Base-by-base conservation (phyloP, 768 basidiomycete species). In the Suillus subalutaceus region DNA sequence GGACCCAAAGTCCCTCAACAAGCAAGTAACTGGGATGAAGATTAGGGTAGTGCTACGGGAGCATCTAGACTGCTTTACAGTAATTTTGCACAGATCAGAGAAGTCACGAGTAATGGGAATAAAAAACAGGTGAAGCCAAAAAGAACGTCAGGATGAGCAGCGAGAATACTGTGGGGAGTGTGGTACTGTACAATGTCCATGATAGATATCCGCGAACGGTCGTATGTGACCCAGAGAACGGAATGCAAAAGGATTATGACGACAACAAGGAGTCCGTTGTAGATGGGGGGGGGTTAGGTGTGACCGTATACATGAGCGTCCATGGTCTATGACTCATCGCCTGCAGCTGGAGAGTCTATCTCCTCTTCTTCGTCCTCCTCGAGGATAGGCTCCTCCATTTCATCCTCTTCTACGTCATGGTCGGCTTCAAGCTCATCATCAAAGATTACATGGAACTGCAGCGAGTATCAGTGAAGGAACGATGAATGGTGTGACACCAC, bases 11-110 rank as follows among this genome's bases (percentile, higher is more conserved):
- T 94, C 59, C 93, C 93, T 63, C 92, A 95, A 73, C 93, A 94
- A 75, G 84, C 90, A 46, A 88, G 92, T 7, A 92, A 93, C 75
- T 94, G 93, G 93, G 93, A 94, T 69, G 90, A 90, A 32, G 92
- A 94, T 75, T 81, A 78, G 71, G 32, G 65, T 37, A 52, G 30
- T 68, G 58, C 63, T 59, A 58, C 38, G 41, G 63, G 46, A 66
- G 64, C 41, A 43, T 65, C 59, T 68, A 72, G 65, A 67, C 59
- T 63, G 70, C 68, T 69, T 53, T 78, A 77, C 74, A 72, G 68
- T 75, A 72, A 72, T 73, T 66, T 69, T 67, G 53, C 26, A 32
- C 56, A 59, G 53, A 63, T 46, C 70, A 69, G 70, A 67, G 70
- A 69, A 69, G 66, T 69, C 70, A 70, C 70, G 44, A 71, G 66